A percentile compares a stretch with the other conserved stretches of the same genome.
phyloP scores from a whole-genome alignment of 148 eudicot species.

The Chenopodium berlandieri region DNA sequence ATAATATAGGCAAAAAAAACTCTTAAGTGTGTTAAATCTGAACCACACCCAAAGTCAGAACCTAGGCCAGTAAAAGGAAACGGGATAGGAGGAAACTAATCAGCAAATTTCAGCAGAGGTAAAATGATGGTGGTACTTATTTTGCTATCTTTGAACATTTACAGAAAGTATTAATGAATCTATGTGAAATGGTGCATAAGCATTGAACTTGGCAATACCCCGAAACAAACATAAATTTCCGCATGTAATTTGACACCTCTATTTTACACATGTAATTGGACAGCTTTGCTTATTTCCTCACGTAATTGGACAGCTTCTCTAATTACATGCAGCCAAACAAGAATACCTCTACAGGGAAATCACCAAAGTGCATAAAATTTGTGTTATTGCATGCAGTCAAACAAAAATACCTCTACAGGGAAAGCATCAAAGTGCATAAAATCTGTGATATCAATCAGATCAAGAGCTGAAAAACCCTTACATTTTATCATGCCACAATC shows the following conservation, averaged over 20 bases:
- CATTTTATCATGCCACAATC: not conserved
- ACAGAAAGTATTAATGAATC: not conserved
- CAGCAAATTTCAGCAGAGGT: not conserved
- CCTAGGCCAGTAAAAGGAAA: not conserved
- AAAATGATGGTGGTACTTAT: not conserved
- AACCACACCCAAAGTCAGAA: not conserved
- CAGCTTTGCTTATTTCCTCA: no score
- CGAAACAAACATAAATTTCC: not conserved
- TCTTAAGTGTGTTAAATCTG: not conserved
- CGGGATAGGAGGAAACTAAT: not conserved
- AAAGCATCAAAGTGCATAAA: not conserved
- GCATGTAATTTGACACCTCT: no score
- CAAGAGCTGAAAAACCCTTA: not conserved
- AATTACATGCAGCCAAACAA: no score
- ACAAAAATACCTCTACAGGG: no score
- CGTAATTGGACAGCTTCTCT: no score
- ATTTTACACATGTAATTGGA: no score
- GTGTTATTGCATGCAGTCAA: no score
- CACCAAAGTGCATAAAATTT: not conserved
- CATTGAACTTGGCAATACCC: not conserved
- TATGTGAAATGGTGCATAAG: not conserved
- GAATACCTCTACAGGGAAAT: no score
- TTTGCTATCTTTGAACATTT: not conserved
- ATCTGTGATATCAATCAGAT: not conserved
- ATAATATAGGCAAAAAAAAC: slow-evolving; percentile 3